Conservation (phyloP, 352 stramenopile genomes). For the Globisporangium yorkense region DNA sequence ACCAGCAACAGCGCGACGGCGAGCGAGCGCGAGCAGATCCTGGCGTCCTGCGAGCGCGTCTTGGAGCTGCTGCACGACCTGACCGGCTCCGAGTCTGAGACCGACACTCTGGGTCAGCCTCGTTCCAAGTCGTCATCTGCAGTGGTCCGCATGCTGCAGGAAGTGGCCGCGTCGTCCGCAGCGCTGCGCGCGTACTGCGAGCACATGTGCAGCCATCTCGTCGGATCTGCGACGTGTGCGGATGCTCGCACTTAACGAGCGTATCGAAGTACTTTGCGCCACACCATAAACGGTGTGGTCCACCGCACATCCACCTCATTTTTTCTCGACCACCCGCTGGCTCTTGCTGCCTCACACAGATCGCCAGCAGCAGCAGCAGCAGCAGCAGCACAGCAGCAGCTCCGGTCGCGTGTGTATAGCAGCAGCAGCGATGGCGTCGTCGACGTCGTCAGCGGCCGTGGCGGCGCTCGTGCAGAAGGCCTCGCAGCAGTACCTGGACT, state of each 20-base stretch:
- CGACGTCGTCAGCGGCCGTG: constrained; percentile 38
- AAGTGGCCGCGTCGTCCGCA: constrained; percentile 2
- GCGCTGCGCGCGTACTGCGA: constrained; percentile 8
- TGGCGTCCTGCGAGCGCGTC: constrained; percentile 28
- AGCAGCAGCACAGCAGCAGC: background rate
- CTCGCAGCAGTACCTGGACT: constrained; percentile 80
- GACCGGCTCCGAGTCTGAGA: background rate
- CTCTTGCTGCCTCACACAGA: background rate
- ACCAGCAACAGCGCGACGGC: constrained; percentile 16
- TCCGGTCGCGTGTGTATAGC: no score
- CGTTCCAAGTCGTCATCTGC: background rate
- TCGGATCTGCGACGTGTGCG: background rate
- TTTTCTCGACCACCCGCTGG: constrained; percentile 4
- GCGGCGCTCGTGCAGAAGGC: constrained; percentile 68
- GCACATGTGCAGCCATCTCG: constrained; percentile 4
- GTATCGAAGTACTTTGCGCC: background rate
- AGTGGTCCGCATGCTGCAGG: constrained; percentile 4
- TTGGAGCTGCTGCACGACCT: constrained; percentile 31
- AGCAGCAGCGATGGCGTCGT: constrained; percentile 31
- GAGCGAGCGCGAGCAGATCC: constrained; percentile 24
- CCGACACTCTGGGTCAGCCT: no score
- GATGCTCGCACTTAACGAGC: background rate
- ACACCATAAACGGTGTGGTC: background rate
- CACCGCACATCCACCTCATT: background rate
- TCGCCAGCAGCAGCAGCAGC: background rate